Conservation (phyloP, 257 asterid genomes). For the Ballota nigra region DNA sequence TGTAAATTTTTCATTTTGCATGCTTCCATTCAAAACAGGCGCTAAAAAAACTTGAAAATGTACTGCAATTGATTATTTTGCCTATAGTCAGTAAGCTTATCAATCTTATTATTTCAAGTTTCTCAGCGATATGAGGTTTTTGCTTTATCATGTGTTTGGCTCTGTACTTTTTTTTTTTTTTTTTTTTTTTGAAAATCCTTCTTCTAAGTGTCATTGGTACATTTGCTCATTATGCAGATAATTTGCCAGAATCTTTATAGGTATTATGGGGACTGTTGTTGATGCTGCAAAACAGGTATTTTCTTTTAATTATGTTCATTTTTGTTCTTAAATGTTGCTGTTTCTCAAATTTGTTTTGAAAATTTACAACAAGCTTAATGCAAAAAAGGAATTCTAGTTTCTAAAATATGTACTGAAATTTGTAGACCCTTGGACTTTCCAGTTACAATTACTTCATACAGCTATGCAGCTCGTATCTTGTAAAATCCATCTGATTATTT, state of each 20-base stretch:
- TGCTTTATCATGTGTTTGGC: not conserved
- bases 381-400: not conserved
- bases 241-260: conserved; percentile 14
- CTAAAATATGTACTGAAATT: not conserved
- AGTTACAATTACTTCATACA: not conserved
- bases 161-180: not conserved
- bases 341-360: not conserved
- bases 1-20: not conserved
- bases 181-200: too few species aligned
- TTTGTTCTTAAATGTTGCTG: not conserved
- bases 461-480: not conserved
- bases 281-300: conserved; percentile 58
- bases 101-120: not conserved
- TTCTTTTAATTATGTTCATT: conserved; percentile 6
- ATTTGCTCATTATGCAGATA: conserved; percentile 32
- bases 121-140: not conserved
- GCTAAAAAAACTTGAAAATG: not conserved
- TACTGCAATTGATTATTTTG: not conserved
- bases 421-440: not conserved
- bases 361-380: conserved; percentile 13
- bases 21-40: not conserved
- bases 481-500: not conserved
- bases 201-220: conserved; percentile 13
- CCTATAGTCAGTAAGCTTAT: not conserved
- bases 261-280: conserved; percentile 57